Base-by-base conservation (phyloP, 345 rosid genomes). In the Schrenkiella parvula region DNA sequence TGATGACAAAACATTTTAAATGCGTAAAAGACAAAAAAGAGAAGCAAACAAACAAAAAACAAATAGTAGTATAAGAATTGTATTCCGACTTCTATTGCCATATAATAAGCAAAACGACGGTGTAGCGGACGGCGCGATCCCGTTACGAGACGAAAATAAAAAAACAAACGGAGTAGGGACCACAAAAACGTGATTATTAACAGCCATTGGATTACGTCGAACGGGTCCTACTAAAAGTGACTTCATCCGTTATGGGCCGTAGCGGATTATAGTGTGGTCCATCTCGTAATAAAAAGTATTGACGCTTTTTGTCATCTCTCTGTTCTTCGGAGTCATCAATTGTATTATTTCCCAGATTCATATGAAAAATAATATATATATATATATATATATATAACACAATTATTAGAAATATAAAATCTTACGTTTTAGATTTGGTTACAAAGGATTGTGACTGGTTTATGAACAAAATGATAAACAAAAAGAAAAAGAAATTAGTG, bases 241-340 rank as follows among this genome's bases (percentile, higher is more conserved):
- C 71, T 53, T 35, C 65, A 63, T 44, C 48, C 14, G 44, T 63
- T 3, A 53, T 70, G 71, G 70, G 38, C 41, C 54, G 60, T 62
- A 25, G 13, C 51, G 64, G 64, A 59, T 59, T 59, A 22, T 58
- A 42, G 50, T 23, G 66, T 63, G 75, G 71, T 69, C 75, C 75
- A 25, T 58, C 26, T 37, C 73, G 38, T 7, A 2, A 17, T 15
- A 28, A 12, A 73, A 38, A 38, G 75, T 64, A 70, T 70, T 47
- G 66, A 55, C 80, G 61, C 75, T 76, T 76, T 76, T 76, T 76
- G 80, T 70, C 80, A 62, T 76, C 71, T 69, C 80, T 69, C 53
- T 54, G 79, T 69, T 63, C 70, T 69, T 69, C 8, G 15, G 43
- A 57, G 29, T 19, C 37, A 10, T 51, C 60, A 19, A n/a, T n/a